Percentiles rank a stretch among this genome's conserved stretches.
Evolutionary conservation across 805 yeast genomes (phyloP).

Genomic region (Alloascoidea africana): DNA sequence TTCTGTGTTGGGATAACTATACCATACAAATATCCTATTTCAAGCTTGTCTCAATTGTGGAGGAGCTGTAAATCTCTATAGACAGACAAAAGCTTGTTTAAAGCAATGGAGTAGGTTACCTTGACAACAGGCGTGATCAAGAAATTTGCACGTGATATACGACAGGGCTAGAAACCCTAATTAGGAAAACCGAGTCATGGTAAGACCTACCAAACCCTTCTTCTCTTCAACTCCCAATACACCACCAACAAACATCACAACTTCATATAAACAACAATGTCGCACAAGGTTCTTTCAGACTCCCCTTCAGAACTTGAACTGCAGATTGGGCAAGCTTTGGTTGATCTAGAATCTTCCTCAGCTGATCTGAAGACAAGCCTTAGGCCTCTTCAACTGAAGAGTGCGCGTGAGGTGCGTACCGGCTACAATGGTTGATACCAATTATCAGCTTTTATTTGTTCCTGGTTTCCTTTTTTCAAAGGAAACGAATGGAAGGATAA

Average conservation of each 20-base stretch:
- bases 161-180: too few relatives aligned
- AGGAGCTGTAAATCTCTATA: too few relatives aligned
- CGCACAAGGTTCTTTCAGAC: constrained; percentile 86
- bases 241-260: not conserved
- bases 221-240: too few relatives aligned
- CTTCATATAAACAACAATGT: constrained; percentile 70
- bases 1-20: too few relatives aligned
- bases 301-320: constrained; percentile 98
- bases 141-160: too few relatives aligned
- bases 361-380: constrained; percentile 95
- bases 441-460: not conserved
- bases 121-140: too few relatives aligned
- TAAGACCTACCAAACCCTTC: too few relatives aligned
- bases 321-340: constrained; percentile 97
- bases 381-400: constrained; percentile 97
- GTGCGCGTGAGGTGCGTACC: constrained; percentile 71
- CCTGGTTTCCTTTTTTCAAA: not conserved
- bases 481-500: constrained; percentile 1
- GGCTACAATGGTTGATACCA: not conserved
- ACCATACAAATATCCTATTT: too few relatives aligned
- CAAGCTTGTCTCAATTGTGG: too few relatives aligned
- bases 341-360: constrained; percentile 87
- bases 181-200: too few relatives aligned
- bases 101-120: too few relatives aligned
- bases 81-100: too few relatives aligned